Percentiles rank a stretch among this genome's conserved stretches.
Evolutionary conservation across 768 basidiomycete species (phyloP).

Genomic region (Lepiota brunneoincarnata): DNA sequence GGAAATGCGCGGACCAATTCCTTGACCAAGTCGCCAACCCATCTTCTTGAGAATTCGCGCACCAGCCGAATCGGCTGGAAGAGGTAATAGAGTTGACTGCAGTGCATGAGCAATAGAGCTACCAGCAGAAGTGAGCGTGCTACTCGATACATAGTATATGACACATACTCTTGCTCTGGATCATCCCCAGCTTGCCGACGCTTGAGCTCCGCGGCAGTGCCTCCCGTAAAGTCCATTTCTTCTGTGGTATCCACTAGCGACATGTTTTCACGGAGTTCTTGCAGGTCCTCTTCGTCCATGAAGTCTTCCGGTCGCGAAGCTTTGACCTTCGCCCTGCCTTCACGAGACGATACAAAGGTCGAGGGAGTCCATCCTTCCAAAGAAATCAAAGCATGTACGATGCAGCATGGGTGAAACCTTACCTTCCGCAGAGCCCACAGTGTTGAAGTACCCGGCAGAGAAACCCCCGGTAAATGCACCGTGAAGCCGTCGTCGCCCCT

Average conservation of each 20-base stretch:
- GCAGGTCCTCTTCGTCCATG: slow-evolving; percentile 98
- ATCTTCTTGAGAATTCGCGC: slow-evolving; percentile 88
- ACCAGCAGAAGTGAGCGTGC: neutral
- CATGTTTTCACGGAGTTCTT: slow-evolving; percentile 72
- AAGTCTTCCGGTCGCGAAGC: slow-evolving; percentile 81
- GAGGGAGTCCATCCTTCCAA: slow-evolving; percentile 90
- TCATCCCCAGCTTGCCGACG: slow-evolving; percentile 34
- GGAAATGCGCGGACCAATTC: slow-evolving; percentile 87
- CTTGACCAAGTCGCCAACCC: slow-evolving; percentile 94
- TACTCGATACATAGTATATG: neutral
- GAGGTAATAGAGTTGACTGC: slow-evolving; percentile 64
- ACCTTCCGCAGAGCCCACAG: slow-evolving; percentile 96
- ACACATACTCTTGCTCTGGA: slow-evolving; percentile 53
- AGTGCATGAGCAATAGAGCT: slow-evolving; percentile 67
- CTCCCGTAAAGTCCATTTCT: slow-evolving; percentile 67
- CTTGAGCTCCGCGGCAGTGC: slow-evolving; percentile 44
- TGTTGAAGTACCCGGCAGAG: slow-evolving; percentile 96
- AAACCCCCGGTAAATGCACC: slow-evolving; percentile 99
- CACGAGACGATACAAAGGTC: slow-evolving; percentile 88
- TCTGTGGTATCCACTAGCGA: slow-evolving; percentile 79
- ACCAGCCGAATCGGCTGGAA: slow-evolving; percentile 78
- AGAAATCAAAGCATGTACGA: neutral
- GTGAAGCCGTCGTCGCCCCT: slow-evolving; percentile 89
- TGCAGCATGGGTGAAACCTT: slow-evolving; percentile 13
- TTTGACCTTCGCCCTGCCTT: slow-evolving; percentile 65